A percentile compares a stretch with the other conserved stretches of the same genome.
phyloP scores from a whole-genome alignment of 176 grass and related monocot species.

The Paspalum notatum region DNA sequence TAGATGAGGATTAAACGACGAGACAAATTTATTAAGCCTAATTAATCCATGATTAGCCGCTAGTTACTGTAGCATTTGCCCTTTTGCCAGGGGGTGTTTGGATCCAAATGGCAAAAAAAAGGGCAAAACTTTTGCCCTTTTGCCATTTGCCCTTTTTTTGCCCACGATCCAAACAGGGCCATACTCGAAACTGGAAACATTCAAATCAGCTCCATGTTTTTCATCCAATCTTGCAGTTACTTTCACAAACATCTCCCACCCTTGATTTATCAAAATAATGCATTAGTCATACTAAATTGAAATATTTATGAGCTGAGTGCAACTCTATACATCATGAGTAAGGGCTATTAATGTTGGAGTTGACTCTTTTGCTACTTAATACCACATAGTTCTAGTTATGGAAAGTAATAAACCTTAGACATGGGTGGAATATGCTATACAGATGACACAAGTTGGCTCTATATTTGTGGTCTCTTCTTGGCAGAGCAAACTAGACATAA shows the following conservation, averaged over 20 bases:
- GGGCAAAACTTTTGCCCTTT: no score
- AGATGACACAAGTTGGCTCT: constrained; percentile 14
- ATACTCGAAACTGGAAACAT: constrained; percentile 1
- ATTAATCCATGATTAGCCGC: no score
- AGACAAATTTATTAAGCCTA: no score
- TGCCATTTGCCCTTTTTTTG: no score
- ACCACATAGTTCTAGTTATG: not conserved
- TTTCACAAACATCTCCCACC: not conserved
- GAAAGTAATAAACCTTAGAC: constrained; percentile 7
- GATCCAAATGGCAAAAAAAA: no score
- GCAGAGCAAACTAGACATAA: constrained; percentile 1
- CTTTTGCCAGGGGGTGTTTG: no score
- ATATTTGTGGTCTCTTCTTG: not conserved
- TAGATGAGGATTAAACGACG: no score
- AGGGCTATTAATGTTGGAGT: constrained; percentile 10
- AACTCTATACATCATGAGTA: not conserved
- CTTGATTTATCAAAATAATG: not conserved
- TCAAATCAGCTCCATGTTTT: not conserved
- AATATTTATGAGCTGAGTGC: not conserved
- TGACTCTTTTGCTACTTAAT: not conserved
- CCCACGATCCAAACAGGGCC: no score
- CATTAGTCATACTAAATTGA: constrained; percentile 1
- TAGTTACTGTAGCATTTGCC: no score
- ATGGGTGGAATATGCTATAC: constrained; percentile 8
- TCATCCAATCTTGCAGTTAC: constrained; percentile 1